Evolutionary conservation across 805 yeast species (phyloP), one percentile per base, ranked within the genome.

Genomic region (Yamadazyma olivae): DNA sequence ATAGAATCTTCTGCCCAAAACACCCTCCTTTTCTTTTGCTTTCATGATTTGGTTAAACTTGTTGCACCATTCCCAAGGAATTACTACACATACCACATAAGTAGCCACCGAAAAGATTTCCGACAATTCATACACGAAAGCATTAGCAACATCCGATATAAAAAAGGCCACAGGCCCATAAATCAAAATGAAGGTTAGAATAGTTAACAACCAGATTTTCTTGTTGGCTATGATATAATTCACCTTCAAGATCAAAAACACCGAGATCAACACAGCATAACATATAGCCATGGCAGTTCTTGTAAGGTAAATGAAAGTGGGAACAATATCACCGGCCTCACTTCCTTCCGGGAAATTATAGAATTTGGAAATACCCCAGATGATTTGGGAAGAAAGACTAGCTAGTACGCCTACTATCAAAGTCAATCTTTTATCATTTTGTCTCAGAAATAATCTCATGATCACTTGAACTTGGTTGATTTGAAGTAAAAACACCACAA

Each of bases 51-150:
- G 64, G 33, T 74, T 72, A 37, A 81, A 69, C 43, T 83, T 68
- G 50, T 83, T 84, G 42, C 83, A 72, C 91, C 95, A 87, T 56
- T 85, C 95, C 93, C 95, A 84, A 1, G 85, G 85, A 8, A 82
- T 70, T 5, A 83, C 83, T 20, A 86, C 83, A 23, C 86, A 74
- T 15, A 82, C 67, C 6, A 83, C 75, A 52, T 81, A 82, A n/a
- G 82, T 74, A 1, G 84, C 80, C 14, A 85, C 74, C 29, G 83
- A 79, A 57, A 84, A 83, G 29, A 84, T 65, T 51, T 84, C 91
- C 15, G 88, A 78, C 34, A 84, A 64, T 43, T 81, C 83, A 39
- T 74, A 74, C n/a, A 81, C 79, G 84, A 89, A 86, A 5, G 80
- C 69, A 53, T 78, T 79, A 0, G 90, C 72, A 3, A 86, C 77